Evolutionary conservation across 2,329 filamentous ascomycete species (phyloP).

Genomic region (Teratosphaeria zuluensis): DNA sequence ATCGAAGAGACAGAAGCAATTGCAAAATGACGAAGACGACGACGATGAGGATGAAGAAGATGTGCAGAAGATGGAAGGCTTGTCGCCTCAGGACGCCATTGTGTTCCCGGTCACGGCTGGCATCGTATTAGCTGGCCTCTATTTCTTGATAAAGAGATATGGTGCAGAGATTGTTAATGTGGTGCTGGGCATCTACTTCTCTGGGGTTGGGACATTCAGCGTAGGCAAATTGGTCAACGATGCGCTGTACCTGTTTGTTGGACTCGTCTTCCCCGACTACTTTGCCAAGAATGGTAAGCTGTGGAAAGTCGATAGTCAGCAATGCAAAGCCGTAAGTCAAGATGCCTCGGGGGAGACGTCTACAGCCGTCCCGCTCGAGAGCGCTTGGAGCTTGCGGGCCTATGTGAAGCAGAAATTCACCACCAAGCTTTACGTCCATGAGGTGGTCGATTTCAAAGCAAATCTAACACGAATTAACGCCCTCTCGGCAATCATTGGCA

Average conservation of each 20-base stretch:
- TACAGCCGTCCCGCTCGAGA: slow-evolving; percentile 34
- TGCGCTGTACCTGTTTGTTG: slow-evolving; percentile 51
- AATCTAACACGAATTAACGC: slow-evolving; percentile 46
- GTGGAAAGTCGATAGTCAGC: slow-evolving; percentile 37
- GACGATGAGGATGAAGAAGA: slow-evolving; percentile 46
- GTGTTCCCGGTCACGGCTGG: slow-evolving; percentile 74
- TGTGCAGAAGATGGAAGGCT: slow-evolving; percentile 53
- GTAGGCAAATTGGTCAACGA: slow-evolving; percentile 68
- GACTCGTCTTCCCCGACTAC: slow-evolving; percentile 62
- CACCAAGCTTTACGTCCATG: slow-evolving; percentile 44
- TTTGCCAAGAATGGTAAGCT: slow-evolving; percentile 47
- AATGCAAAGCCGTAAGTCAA: slow-evolving; percentile 23
- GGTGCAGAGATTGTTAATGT: slow-evolving; percentile 75
- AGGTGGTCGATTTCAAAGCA: slow-evolving; percentile 31
- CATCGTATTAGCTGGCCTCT: slow-evolving; percentile 61
- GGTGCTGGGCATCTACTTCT: slow-evolving; percentile 76
- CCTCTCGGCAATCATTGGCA: slow-evolving; percentile 45
- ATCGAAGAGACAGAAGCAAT: slow-evolving; percentile 29
- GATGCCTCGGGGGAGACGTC: neutral
- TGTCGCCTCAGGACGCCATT: slow-evolving; percentile 71
- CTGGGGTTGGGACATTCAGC: slow-evolving; percentile 66
- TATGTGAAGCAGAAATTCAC: slow-evolving; percentile 42
- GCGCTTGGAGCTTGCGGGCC: slow-evolving; percentile 42
- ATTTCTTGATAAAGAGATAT: slow-evolving; percentile 83
- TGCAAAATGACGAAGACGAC: slow-evolving; percentile 38